Evolutionary conservation across 164 flowering plant genomes (phyloP).

Genomic region (Platanus orientalis): DNA sequence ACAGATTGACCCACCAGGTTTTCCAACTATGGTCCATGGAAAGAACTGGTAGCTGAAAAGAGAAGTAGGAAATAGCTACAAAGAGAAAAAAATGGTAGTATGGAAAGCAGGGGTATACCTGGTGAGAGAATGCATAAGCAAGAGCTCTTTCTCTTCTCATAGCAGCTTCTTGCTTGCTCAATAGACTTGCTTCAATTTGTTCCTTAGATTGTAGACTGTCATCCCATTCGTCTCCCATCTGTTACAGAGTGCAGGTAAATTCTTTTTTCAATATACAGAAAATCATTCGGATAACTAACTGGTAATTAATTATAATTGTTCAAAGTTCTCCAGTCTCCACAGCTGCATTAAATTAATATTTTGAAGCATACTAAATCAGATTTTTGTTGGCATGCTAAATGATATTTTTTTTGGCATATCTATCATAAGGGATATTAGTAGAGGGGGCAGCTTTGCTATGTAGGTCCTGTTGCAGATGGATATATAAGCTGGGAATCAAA

Average conservation of each 20-base stretch:
- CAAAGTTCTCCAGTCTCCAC: too few species aligned
- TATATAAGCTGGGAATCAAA: too few species aligned
- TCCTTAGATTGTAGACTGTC: conserved; percentile 79
- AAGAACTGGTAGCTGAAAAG: neutral
- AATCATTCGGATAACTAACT: neutral
- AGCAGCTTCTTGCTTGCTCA: conserved; percentile 70
- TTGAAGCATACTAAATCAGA: too few species aligned
- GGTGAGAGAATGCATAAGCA: conserved; percentile 83
- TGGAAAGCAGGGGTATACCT: conserved; percentile 34
- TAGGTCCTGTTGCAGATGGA: too few species aligned
- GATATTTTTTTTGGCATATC: too few species aligned
- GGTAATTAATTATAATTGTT: too few species aligned
- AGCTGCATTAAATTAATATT: too few species aligned
- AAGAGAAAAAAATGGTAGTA: neutral
- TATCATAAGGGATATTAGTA: too few species aligned
- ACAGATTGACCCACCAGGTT: neutral
- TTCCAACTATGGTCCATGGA: neutral
- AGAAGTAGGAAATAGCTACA: neutral
- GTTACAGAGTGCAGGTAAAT: conserved; percentile 9
- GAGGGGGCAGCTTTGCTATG: too few species aligned
- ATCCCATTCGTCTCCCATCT: conserved; percentile 89
- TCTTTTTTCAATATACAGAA: neutral
- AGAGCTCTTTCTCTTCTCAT: conserved; percentile 84
- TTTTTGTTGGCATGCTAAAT: too few species aligned
- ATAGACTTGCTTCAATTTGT: conserved; percentile 64